Base-by-base conservation (phyloP, 805 yeast genomes). In the Zygoascus biomembranicola region DNA sequence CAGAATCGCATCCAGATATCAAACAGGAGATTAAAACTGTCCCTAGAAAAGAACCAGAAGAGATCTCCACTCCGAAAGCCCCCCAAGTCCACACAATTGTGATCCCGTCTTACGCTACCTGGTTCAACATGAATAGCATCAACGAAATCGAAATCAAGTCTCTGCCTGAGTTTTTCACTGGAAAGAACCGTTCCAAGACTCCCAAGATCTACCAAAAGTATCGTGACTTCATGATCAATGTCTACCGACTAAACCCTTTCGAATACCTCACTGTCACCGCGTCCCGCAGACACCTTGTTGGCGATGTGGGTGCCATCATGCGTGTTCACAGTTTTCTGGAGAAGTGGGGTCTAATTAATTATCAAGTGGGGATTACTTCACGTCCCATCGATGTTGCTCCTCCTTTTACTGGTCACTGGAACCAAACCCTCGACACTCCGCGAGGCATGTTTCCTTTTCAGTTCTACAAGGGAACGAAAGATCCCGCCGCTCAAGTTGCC, bases 331-430 rank as follows among this genome's bases (percentile, higher is more conserved):
- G 85, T 53, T 90, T 90, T 63, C 76, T 90, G 62, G 90, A 84
- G 66, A 85, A 84, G 69, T 90, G 97, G 97, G 97, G 97, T 8
- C 73, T 90, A 59, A 89, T 90, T 59, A 90, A 90, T 66, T 94
- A 94, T 69, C 98, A 94, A 70, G 85, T 73, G 16, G 76, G 74
- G 52, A 74, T 76, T 2, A 72, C 72, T 44, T 69, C 97, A 4
- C 88, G 89, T 58, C 89, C 97, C 1, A 79, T 92, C 28, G 69
- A 84, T 49, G 78, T 87, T 53, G 97, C 96, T 0, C 98, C 99
- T 16, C 96, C 90, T 67, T 92, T 83, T 65, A 94, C 98, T 0
- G 98, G 98, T 8, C 98, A 94, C 67, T 92, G 89, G 74, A 96
- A 89, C 69, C 77, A 92, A 53, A 81, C 89, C 16, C 76, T 94